Conservation (phyloP, 2,329 filamentous ascomycete genomes). For the Botrytis byssoidea region DNA sequence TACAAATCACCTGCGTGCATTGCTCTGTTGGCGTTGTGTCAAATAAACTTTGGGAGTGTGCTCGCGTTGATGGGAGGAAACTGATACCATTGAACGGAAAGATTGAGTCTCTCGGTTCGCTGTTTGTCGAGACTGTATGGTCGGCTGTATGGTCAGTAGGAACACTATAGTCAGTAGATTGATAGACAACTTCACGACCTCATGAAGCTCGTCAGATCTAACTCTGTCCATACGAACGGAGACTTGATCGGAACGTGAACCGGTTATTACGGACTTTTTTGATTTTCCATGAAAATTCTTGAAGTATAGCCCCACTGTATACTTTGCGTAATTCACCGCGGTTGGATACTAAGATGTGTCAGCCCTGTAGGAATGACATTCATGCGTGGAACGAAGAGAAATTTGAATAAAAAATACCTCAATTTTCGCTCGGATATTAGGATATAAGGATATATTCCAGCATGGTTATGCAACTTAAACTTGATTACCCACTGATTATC, state of each 20-base stretch:
- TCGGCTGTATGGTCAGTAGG: neutral
- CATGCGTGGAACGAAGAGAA: neutral
- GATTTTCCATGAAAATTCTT: conserved; percentile 4
- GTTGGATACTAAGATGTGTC: conserved; percentile 1
- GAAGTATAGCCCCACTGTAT: neutral
- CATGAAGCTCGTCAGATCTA: neutral
- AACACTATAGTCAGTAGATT: neutral
- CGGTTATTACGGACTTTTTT: conserved; percentile 11
- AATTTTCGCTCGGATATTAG: neutral
- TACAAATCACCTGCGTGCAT: neutral
- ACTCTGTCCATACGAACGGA: neutral
- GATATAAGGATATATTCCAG: neutral
- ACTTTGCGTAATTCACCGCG: neutral
- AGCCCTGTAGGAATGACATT: conserved; percentile 10
- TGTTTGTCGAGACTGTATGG: neutral
- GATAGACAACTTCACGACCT: neutral
- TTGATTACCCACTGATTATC: neutral
- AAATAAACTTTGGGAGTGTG: neutral
- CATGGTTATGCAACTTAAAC: neutral
- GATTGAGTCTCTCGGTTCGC: neutral
- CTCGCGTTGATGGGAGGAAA: neutral
- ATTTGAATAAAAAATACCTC: neutral
- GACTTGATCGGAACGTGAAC: neutral
- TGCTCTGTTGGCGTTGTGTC: neutral
- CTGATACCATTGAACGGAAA: neutral